Conservation (phyloP, 2,329 filamentous ascomycete genomes). For the Botrytis cinerea region DNA sequence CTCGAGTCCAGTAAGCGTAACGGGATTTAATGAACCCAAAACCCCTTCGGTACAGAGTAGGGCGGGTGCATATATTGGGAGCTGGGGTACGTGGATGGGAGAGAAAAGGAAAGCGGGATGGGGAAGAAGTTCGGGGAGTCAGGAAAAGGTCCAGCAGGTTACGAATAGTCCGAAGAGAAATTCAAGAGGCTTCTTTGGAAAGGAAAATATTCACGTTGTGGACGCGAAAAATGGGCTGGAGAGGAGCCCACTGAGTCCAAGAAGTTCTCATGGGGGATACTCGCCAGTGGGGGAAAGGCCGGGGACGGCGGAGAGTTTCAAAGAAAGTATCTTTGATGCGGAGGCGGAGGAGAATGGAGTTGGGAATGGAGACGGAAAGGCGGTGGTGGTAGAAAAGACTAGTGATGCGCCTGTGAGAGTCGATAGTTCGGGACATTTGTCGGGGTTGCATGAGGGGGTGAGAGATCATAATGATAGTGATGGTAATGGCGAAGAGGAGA, state of each 20-base stretch:
- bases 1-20: conserved; percentile 30
- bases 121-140: conserved; percentile 59
- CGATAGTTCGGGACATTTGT: background rate
- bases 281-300: conserved; percentile 28
- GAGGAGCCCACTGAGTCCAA: conserved; percentile 41
- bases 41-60: conserved; percentile 50
- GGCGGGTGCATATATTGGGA: conserved; percentile 66
- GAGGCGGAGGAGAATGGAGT: conserved; percentile 26
- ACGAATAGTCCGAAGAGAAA: conserved; percentile 36
- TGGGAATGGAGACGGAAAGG: background rate
- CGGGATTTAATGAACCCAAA: conserved; percentile 46
- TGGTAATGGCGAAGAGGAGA: conserved; percentile 5
- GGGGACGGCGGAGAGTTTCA: conserved; percentile 36
- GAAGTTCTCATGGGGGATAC: background rate
- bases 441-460: background rate
- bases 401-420: background rate
- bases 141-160: conserved; percentile 76
- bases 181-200: conserved; percentile 26
- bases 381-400: background rate
- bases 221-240: conserved; percentile 34
- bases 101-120: conserved; percentile 66
- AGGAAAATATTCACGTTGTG: conserved; percentile 28
- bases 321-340: conserved; percentile 42
- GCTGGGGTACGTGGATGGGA: conserved; percentile 69
- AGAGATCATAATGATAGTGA: background rate